These are phyloP conservation scores for Noccaea bulbosa DNA, from an alignment of 345 rosid species.

Conservation along the genomic window DNA sequence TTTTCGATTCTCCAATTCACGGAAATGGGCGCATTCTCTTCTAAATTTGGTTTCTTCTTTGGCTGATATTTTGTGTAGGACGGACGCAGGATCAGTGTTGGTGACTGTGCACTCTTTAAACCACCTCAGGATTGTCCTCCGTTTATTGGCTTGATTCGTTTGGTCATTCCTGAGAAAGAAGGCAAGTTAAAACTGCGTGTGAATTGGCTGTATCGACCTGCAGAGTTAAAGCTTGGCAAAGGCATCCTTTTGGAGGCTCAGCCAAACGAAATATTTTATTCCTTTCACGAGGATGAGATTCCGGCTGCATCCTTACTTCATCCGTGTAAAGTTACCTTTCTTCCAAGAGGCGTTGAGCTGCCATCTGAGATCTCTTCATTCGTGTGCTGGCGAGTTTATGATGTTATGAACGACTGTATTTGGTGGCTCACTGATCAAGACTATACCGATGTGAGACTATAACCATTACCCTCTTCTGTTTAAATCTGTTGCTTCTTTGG, in stretches of 20 bases:
- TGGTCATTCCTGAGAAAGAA: conserved; percentile 55
- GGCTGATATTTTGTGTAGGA: conserved; percentile 31
- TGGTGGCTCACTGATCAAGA: conserved; percentile 98
- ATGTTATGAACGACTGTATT: conserved; percentile 64
- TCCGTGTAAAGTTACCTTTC: conserved; percentile 96
- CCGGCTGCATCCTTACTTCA: conserved; percentile 86
- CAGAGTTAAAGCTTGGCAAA: conserved; percentile 88
- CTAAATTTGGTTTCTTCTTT: too few species aligned
- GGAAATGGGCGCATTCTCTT: too few species aligned
- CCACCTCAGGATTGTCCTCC: conserved; percentile 86
- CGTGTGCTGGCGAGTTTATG: conserved; percentile 88
- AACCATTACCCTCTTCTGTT: neutral
- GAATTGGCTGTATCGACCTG: conserved; percentile 88
- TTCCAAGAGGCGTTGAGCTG: conserved; percentile 77
- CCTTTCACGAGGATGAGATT: conserved; percentile 94
- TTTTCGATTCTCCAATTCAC: too few species aligned
- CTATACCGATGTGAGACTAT: conserved; percentile 73
- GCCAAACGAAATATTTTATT: conserved; percentile 94
- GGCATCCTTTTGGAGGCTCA: conserved; percentile 75
- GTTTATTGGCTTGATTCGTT: conserved; percentile 82
- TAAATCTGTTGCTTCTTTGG: neutral
- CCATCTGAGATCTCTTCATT: conserved; percentile 77
- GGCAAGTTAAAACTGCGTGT: conserved; percentile 60
- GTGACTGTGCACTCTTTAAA: conserved; percentile 93
- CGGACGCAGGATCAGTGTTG: conserved; percentile 80